These are phyloP conservation scores for Andrographis paniculata DNA, from an alignment of 305 asterid species.

Conservation along the genomic window DNA sequence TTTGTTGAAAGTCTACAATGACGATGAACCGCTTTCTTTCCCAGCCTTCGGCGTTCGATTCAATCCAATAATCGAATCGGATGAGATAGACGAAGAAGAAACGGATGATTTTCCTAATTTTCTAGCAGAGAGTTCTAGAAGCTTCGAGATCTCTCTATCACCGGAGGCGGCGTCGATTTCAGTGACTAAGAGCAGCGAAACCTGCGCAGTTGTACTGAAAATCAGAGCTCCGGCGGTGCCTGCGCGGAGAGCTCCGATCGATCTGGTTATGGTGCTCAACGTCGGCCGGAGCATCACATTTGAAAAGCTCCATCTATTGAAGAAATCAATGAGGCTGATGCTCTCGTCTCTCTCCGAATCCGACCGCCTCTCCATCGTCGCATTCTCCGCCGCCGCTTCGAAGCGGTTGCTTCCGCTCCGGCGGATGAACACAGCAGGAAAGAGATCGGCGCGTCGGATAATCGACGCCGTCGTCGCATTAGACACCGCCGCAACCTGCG, in stretches of 20 bases:
- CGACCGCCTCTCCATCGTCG: constrained; percentile 66
- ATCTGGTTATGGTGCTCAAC: constrained; percentile 59
- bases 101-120: constrained; percentile 55
- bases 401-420: constrained; percentile 55
- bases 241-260: constrained; percentile 42
- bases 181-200: constrained; percentile 42
- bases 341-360: constrained; percentile 46
- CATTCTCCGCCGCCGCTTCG: constrained; percentile 55
- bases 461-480: constrained; percentile 49
- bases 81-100: constrained; percentile 54
- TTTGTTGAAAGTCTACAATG: constrained; percentile 49
- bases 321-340: constrained; percentile 42
- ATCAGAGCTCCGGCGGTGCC: constrained; percentile 43
- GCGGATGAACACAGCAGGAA: constrained; percentile 53
- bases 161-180: constrained; percentile 59
- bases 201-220: constrained; percentile 42
- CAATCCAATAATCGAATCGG: constrained; percentile 68
- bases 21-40: constrained; percentile 63
- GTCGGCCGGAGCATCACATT: constrained; percentile 39
- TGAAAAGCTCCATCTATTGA: constrained; percentile 49
- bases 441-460: constrained; percentile 55
- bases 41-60: constrained; percentile 46
- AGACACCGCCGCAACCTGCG: constrained; percentile 36
- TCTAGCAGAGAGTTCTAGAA: constrained; percentile 10
- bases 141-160: constrained; percentile 33